phyloP scores from a whole-genome alignment of 352 stramenopile species.

The Phytophthora ohioensis region DNA sequence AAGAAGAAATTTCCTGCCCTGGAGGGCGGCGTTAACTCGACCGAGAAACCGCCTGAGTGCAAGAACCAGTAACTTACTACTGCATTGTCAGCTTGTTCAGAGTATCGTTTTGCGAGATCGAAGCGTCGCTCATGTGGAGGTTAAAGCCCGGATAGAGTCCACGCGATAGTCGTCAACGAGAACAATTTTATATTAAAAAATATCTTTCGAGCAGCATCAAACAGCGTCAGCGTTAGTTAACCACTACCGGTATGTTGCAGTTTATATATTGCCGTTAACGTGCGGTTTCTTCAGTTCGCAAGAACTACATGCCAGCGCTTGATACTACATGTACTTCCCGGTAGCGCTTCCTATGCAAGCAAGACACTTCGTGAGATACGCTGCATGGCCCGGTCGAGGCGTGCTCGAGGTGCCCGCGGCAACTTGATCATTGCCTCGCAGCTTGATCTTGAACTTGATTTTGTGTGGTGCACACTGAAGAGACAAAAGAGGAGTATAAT shows the following conservation, averaged over 20 bases:
- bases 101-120: constrained; percentile 36
- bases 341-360: background rate
- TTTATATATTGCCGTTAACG: too few species aligned
- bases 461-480: constrained; percentile 4
- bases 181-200: constrained; percentile 39
- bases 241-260: background rate
- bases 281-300: background rate
- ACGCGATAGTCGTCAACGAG: constrained; percentile 24
- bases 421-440: background rate
- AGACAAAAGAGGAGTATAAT: background rate
- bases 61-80: constrained; percentile 86
- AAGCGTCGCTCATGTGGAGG: constrained; percentile 15
- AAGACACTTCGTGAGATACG: constrained; percentile 18
- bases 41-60: constrained; percentile 89
- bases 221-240: background rate
- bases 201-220: constrained; percentile 3
- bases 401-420: background rate
- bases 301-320: background rate
- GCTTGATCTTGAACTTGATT: constrained; percentile 22
- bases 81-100: constrained; percentile 27
- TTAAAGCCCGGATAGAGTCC: constrained; percentile 21
- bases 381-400: background rate
- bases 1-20: constrained; percentile 87
- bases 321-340: too few species aligned
- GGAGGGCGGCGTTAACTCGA: constrained; percentile 63